Evolutionary conservation across 768 basidiomycete genomes (phyloP), one percentile per base, ranked within the genome.

Genomic region (Xerocomellus dryophilus): DNA sequence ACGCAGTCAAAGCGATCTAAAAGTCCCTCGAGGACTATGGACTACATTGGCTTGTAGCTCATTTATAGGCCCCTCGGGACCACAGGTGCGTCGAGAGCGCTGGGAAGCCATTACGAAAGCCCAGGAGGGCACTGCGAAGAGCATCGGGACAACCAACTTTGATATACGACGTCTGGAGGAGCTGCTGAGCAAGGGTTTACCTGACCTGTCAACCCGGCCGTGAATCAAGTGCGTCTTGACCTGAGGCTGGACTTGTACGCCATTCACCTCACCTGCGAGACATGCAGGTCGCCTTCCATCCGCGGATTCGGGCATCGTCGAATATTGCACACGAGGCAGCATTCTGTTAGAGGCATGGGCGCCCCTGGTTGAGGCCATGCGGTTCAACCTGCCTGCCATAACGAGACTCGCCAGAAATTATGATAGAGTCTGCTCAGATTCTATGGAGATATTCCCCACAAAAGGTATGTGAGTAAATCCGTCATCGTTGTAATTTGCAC

Each of bases 381-480:
- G 83, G 43, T 87, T 91, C 71, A 64, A 79, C 18, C 81, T 86
- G 68, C 78, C 82, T 18, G 68, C 69, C 10, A 73, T 90, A 57
- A 65, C 66, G 23, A 63, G 63, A 31, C 70, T 83, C 35, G 77
- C 79, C 7, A 60, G 75, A 39, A 84, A 81, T 66, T 83, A 88
- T 64, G 62, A 67, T 36, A 88, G 82, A 73, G 43, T 73, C 78
- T n/a, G 76, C 83, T 61, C 79, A 81, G 60, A 72, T 91, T 44
- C 72, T 89, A 36, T 72, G 90, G 27, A 58, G 62, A 54, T 62
- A 50, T 39, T 85, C 83, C 11, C 69, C 93, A n/a, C 88, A 93
- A 67, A 86, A 88, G 75, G 89, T 83, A 51, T 47, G 53, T 34
- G 32, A 43, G 6, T 18, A 27, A 43, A 41, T 44, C 55, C 27